Conservation (phyloP, 805 yeast genomes). For the Zygoascus flipseniorum region DNA sequence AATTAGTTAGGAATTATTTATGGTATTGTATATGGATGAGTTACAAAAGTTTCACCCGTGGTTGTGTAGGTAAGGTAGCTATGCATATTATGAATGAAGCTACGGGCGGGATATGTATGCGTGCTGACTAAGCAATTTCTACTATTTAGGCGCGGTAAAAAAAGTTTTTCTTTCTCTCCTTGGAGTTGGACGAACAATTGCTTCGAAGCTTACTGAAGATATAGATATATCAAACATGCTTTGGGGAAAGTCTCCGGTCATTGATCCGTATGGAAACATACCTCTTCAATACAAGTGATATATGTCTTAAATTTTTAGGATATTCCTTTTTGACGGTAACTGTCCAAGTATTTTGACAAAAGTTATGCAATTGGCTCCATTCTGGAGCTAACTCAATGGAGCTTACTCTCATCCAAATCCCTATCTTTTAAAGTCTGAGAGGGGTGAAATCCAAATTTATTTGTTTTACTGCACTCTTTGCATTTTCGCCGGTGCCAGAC, state of each 20-base stretch:
- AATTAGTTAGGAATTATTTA: too few species aligned
- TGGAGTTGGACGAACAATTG: slow-evolving; percentile 21
- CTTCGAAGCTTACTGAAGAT: slow-evolving; percentile 27
- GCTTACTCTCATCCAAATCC: slow-evolving; percentile 23
- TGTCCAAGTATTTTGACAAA: slow-evolving; percentile 12
- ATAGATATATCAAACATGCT: slow-evolving; percentile 15
- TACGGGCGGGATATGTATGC: too few species aligned
- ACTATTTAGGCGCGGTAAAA: too few species aligned
- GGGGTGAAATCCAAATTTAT: not conserved
- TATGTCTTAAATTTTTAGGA: not conserved
- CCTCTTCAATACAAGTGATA: slow-evolving; percentile 1
- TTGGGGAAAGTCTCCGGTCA: slow-evolving; percentile 34
- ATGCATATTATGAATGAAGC: too few species aligned
- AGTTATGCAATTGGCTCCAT: slow-evolving; percentile 28
- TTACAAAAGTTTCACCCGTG: not conserved
- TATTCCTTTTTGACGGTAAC: slow-evolving; percentile 1
- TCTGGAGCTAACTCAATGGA: slow-evolving; percentile 27
- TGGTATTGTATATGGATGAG: not conserved
- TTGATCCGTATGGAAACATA: not conserved
- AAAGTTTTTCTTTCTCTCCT: not conserved
- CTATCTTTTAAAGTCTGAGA: slow-evolving; percentile 9
- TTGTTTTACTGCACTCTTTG: not conserved
- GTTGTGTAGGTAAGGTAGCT: too few species aligned
- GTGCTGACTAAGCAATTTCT: not conserved
- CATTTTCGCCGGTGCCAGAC: not conserved